Evolutionary conservation across 495 filamentous ascomycete genomes (phyloP), one percentile per base, ranked within the genome.

Genomic region (Mytilinidion resinicola): DNA sequence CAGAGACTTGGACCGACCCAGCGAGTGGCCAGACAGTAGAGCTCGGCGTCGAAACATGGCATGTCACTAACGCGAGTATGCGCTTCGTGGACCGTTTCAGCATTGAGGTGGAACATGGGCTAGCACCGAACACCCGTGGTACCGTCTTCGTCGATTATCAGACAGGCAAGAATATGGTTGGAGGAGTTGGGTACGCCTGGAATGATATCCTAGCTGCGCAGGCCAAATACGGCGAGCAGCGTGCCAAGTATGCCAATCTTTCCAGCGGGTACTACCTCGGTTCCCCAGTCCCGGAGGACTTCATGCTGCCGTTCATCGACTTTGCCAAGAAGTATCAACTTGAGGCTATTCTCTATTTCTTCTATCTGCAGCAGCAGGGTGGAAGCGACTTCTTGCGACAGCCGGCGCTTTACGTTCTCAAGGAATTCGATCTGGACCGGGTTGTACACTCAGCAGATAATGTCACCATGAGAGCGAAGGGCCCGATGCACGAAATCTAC

Each of bases 401-500:
- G 15, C 65, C 61, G 8, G 70, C 67, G 7, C 47, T 73, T 9
- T 73, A 73, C 53, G 55, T 64, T 9, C 58, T 50, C 35, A 62
- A 49, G 51, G 47, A 48, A 9, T 49, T 63, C 19, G 20, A 62
- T 44, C 51, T 51, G 35, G 15, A 58, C 12, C 25, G 25, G 25
- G 25, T 30, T 30, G 25, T 30, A 6, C 25, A 6, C 25, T 30
- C 25, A 30, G 25, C 25, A 30, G 6, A 30, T 30, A 30, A 30
- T 6, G 25, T 30, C 25, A 47, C 48, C 38, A 17, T 68, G 15
- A 3, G 61, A 4, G 12, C 41, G 12, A 57, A 51, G 0, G 60
- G 68, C 30, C 63, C 78, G 57, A 73, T 71, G 39, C 61, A 73
- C 42, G 69, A 74, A 38, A 56, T 80, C 1, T 80, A 78, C 60